Conservation (phyloP, 2,329 filamentous ascomycete species). For the Colletotrichum sp. region DNA sequence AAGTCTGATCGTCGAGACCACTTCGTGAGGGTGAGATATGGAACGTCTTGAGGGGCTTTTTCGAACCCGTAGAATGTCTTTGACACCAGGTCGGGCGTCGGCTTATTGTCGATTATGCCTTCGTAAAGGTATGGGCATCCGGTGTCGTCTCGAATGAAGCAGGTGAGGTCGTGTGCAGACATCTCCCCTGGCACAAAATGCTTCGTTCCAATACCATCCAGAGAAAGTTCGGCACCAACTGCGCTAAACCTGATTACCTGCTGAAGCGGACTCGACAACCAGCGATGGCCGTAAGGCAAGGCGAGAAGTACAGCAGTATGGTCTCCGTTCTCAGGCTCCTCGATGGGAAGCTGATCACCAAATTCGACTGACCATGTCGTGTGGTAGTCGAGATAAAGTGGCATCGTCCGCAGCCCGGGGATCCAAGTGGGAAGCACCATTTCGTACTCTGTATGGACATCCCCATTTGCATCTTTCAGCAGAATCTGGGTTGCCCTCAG, state of each 20-base stretch:
- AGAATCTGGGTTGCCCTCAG: conserved; percentile 23
- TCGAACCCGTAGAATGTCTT: conserved; percentile 34
- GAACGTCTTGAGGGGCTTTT: conserved; percentile 43
- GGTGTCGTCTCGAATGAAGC: conserved; percentile 44
- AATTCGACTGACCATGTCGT: conserved; percentile 42
- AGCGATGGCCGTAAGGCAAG: conserved; percentile 54
- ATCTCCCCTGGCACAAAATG: conserved; percentile 31
- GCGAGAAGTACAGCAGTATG: conserved; percentile 51
- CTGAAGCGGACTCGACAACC: conserved; percentile 38
- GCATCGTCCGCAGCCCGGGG: conserved; percentile 38
- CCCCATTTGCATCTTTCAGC: conserved; percentile 31
- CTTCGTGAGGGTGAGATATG: conserved; percentile 52
- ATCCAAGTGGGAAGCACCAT: conserved; percentile 49
- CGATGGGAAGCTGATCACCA: conserved; percentile 19
- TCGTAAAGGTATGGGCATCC: conserved; percentile 46
- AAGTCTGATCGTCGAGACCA: conserved; percentile 65
- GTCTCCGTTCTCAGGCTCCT: conserved; percentile 32
- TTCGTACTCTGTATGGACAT: conserved; percentile 40
- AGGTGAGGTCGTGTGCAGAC: conserved; percentile 18
- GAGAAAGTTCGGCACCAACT: conserved; percentile 25
- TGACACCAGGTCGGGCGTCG: conserved; percentile 43
- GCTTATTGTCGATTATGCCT: conserved; percentile 47
- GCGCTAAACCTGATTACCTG: conserved; percentile 49
- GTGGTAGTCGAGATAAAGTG: conserved; percentile 42
- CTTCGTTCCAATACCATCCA: conserved; percentile 33